Percentiles rank a stretch among this genome's conserved stretches.
phyloP scores from a whole-genome alignment of 2,329 filamentous ascomycete species.

The Alternaria metachromatica region DNA sequence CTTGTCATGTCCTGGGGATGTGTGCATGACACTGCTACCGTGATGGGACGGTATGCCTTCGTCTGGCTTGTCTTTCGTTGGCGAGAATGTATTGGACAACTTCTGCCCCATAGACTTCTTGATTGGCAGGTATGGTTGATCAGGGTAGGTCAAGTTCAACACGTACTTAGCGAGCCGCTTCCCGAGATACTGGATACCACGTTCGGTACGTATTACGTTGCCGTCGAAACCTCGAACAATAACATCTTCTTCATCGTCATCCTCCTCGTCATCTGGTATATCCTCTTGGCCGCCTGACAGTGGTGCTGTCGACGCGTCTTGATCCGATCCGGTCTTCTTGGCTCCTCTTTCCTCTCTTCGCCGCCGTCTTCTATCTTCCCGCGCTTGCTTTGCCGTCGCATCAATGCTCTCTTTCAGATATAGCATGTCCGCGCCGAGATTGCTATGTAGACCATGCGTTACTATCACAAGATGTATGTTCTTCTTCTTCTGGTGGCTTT shows the following conservation, averaged over 20 bases:
- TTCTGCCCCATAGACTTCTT: conserved; percentile 61
- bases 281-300: conserved; percentile 59
- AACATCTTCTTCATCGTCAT: conserved; percentile 80
- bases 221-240: conserved; percentile 89
- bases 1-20: conserved; percentile 53
- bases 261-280: conserved; percentile 53
- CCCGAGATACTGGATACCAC: conserved; percentile 94
- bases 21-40: conserved; percentile 66
- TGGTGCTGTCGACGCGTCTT: conserved; percentile 52
- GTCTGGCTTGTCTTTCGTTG: conserved; percentile 50
- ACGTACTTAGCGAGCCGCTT: conserved; percentile 93
- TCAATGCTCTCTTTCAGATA: conserved; percentile 98
- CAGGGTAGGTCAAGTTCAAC: conserved; percentile 87
- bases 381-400: conserved; percentile 75
- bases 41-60: conserved; percentile 62
- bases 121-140: conserved; percentile 82
- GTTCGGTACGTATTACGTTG: conserved; percentile 89
- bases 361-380: conserved; percentile 70
- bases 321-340: conserved; percentile 3
- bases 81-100: conserved; percentile 56
- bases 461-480: conserved; percentile 90
- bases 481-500: conserved; percentile 64
- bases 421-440: conserved; percentile 94
- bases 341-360: conserved; percentile 44
- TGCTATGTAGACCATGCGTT: conserved; percentile 95